phyloP scores from a whole-genome alignment of 2,329 filamentous ascomycete species.

The Xylariaceae sp. region DNA sequence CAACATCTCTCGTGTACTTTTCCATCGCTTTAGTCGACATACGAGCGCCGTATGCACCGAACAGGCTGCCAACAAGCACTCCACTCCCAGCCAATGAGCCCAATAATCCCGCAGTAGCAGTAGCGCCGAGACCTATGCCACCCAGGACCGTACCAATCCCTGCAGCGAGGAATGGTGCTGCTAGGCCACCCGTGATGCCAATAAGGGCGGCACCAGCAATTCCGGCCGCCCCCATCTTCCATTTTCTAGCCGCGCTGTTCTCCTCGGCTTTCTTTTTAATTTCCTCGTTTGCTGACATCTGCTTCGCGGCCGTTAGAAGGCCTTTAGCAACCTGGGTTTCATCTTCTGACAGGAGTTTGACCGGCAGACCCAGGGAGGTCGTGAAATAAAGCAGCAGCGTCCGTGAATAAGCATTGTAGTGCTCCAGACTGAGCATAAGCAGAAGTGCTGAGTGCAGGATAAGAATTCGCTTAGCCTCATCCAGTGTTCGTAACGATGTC shows the following conservation, averaged over 20 bases:
- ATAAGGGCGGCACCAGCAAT: constrained; percentile 56
- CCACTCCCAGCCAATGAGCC: constrained; percentile 76
- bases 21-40: constrained; percentile 88
- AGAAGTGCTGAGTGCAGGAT: constrained; percentile 70
- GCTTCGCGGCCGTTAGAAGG: constrained; percentile 67
- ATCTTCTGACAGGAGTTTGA: constrained; percentile 61
- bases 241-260: constrained; percentile 58
- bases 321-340: constrained; percentile 73
- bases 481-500: constrained; percentile 57
- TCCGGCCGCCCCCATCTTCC: constrained; percentile 59
- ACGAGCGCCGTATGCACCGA: constrained; percentile 79
- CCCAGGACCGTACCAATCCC: constrained; percentile 76
- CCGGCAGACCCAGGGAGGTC: constrained; percentile 65
- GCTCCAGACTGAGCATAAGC: constrained; percentile 68
- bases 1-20: constrained; percentile 75
- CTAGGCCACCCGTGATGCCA: constrained; percentile 70
- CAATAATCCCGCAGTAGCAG: constrained; percentile 73
- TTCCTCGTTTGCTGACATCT: constrained; percentile 61
- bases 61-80: constrained; percentile 75
- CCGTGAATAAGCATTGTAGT: constrained; percentile 72
- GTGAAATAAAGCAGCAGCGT: constrained; percentile 65
- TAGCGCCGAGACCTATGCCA: constrained; percentile 73
- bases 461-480: constrained; percentile 57
- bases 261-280: constrained; percentile 60
- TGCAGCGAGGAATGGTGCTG: constrained; percentile 72